Base-by-base conservation (phyloP, 2,329 filamentous ascomycete species). In the Trichophyton rubrum region DNA sequence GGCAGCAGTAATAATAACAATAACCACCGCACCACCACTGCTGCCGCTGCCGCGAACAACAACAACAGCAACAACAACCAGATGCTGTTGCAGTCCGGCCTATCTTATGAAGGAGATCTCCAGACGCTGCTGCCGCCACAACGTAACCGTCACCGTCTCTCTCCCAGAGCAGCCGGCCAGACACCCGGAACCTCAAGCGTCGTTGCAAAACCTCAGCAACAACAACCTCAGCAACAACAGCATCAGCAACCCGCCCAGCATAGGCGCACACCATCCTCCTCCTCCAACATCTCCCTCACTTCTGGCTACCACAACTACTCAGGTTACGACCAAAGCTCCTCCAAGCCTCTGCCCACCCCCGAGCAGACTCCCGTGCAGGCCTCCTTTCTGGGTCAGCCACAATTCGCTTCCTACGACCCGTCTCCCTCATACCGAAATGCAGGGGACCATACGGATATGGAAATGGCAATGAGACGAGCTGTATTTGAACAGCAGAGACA, bases 381-480 rank as follows among this genome's bases (percentile, higher is more conserved):
- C 62, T 75, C 75, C 2, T 81, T 80, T 65, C 69, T 80, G 62
- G 73, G 71, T 3, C 69, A 72, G 35, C 72, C 72, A 30, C 13
- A 22, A 4, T 80, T 78, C 68, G 75, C 75, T 66, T 75, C 72
- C 66, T 79, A 75, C 71, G 73, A 76, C 51, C 68, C 70, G 1
- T 70, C 73, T 1, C 70, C 73, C 11, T 69, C 75, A 20, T 75
- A 80, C 70, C 71, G 66, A 60, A 69, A 68, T 60, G 69, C 70
- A 67, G 71, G 75, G 64, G 75, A 78, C 11, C 69, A 70, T 67
- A 70, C 76, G 64, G 75, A 78, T 9, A 78, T 80, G n/a, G 81
- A 84, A 67, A 74, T 80, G 69, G 82, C 80, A 58, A 83, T 85
- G 80, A 82, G 80, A 74, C 78, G 79, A 62, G 80, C 79, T 61